A percentile compares a stretch with the other conserved stretches of the same genome.
Conservation (phyloP, 1,284 basidiomycete genomes). For the Agaricales sp. region DNA sequence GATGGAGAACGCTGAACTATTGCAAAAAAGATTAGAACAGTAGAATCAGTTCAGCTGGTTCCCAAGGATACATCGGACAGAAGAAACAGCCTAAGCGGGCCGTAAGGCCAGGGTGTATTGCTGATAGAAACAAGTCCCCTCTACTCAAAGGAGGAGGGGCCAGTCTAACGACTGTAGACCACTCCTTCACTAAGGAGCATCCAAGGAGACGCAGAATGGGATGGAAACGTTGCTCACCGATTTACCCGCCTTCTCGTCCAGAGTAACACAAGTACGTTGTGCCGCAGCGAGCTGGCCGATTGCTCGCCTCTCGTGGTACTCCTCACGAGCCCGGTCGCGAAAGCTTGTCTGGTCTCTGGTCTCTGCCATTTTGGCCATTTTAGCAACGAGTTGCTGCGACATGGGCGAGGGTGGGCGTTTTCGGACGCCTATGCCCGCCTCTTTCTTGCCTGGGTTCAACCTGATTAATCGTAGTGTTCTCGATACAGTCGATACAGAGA, state of each 20-base stretch:
- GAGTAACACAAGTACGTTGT: conserved; percentile 56
- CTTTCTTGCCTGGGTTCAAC: conserved; percentile 39
- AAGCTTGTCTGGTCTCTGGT: conserved; percentile 44
- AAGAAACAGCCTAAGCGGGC: too few relatives aligned
- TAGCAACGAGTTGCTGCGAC: conserved; percentile 50
- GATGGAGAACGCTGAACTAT: conserved; percentile 73
- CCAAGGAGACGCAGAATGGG: conserved; percentile 3
- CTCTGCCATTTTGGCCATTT: conserved; percentile 65
- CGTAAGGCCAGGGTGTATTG: too few relatives aligned
- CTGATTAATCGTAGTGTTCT: too few relatives aligned
- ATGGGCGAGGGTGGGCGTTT: conserved; percentile 61
- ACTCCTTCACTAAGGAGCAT: conserved; percentile 3
- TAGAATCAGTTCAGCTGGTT: background rate
- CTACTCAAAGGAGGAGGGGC: background rate
- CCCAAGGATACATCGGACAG: background rate
- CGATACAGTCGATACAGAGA: conserved; percentile 5
- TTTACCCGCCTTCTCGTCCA: conserved; percentile 63
- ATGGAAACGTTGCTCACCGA: conserved; percentile 30
- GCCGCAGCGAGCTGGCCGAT: conserved; percentile 53
- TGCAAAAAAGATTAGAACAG: background rate
- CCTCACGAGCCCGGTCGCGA: conserved; percentile 54
- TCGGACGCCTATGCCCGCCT: conserved; percentile 58
- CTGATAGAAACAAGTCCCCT: background rate
- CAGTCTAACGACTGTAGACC: background rate
- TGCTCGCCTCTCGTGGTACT: conserved; percentile 67